Base-by-base conservation (phyloP, 257 asterid genomes). In the Penstemon davidsonii region DNA sequence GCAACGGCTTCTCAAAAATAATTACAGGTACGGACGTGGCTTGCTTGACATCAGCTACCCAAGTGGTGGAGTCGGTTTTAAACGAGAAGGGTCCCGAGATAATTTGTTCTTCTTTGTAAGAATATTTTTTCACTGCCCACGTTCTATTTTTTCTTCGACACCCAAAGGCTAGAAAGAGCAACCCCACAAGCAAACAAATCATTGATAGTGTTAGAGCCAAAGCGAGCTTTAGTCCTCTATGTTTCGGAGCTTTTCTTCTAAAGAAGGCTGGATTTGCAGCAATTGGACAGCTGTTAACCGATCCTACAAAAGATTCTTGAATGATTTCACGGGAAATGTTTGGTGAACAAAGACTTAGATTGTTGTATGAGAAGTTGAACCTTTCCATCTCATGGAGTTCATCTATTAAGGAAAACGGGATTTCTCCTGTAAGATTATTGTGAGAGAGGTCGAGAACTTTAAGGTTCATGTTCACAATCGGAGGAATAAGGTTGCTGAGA, bases 31-130 rank as follows among this genome's bases (percentile, higher is more conserved):
- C 94, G 0, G 88, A 80, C 40, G 86, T 82, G 8, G 96, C 94
- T 75, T 86, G 95, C 86, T 82, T 90, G 38, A 86, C 89, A 75
- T 88, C 97, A 40, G 96, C 96, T 60, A 86, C 89, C 97, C 96
- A 90, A 64, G 89, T 88, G 56, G 96, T 86, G 3, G 95, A 86
- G 79, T 88, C 97, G 0, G 96, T 83, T 68, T 88, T 85, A 71
- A 90, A 88, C 0, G 97, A 86, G 66, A 90, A 90, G 47, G 97
- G 97, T 8, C 97, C 96, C 0, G 97, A 86, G 59, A 86, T 54
- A 11, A 74, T 68, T 67, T 82, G 90, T 73, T 90, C 96, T 68
- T 88, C 97, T 69, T 71, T 83, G 50, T 58, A 72, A 45, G 95
- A 80, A 45, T 60, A 75, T 73, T 83, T 94, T 75, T 90, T 90